Evolutionary conservation across 495 filamentous ascomycete species (phyloP), one percentile per base, ranked within the genome.

Genomic region (Xylaria curta): DNA sequence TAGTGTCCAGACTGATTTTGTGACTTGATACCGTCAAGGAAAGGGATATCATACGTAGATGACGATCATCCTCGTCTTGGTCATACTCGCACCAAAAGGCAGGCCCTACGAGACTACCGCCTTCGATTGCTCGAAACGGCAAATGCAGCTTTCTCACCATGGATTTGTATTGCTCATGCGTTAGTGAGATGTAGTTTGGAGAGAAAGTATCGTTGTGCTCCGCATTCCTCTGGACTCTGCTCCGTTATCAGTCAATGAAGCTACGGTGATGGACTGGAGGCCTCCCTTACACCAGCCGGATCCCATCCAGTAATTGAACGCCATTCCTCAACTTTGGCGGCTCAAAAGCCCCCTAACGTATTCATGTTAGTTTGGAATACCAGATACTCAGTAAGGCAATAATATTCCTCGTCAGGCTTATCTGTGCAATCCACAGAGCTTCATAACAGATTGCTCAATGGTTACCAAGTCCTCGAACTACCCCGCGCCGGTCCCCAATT

Each of bases 11-110:
- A 40, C 56, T 1, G 42, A 31, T 13, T 26, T 38, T 24, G 21
- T 19, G 8, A 59, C 1, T 46, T 15, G 26, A 36, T 21, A 15
- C 17, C 1, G 19, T 21, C 51, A 4, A 10, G 19, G 17, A 61
- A 6, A 26, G 51, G n/a, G 31, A 19, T 19, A 68, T 56, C 81
- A 51, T 83, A 87, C 85, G 87, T 21, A 88, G 74, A 74, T 88
- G 84, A 10, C 82, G 86, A 68, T 84, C 81, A 5, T 82, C 76
- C 44, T 86, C 83, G 67, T 87, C 82, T 71, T 86, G 81, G 72
- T 88, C 86, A 64, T 83, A 82, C 38, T 85, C 81, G 44, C 78
- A 81, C 87, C 86, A 89, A 76, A 88, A 89, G 68, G 87, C 88
- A 1, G 87, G 87, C 1, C 87, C 87, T 56, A 88, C 86, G 36